phyloP scores from a whole-genome alignment of 257 asterid genomes.

The Primulina eburnea region DNA sequence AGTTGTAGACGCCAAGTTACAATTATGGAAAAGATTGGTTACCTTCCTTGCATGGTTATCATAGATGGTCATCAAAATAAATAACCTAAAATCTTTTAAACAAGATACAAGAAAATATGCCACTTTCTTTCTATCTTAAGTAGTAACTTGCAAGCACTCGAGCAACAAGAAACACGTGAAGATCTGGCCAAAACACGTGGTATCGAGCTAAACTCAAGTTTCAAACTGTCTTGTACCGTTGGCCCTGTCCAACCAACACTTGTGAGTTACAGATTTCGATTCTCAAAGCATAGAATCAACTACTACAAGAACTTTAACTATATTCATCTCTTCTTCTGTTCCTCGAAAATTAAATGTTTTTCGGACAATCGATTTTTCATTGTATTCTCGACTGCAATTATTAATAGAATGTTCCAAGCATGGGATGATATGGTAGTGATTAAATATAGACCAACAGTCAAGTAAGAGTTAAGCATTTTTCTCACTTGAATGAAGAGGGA shows the following conservation, averaged over 20 bases:
- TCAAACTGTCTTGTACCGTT: too few relatives aligned
- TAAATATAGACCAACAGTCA: not conserved
- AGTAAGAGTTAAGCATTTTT: not conserved
- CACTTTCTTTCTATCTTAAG: not conserved
- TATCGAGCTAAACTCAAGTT: too few relatives aligned
- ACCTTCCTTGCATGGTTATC: not conserved
- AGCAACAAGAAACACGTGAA: too few relatives aligned
- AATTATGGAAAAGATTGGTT: not conserved
- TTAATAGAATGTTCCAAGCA: too few relatives aligned
- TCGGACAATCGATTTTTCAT: not conserved
- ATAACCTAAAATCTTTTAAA: not conserved
- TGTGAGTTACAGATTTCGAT: too few relatives aligned
- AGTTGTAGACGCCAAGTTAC: not conserved
- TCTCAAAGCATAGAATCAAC: too few relatives aligned
- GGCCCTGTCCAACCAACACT: too few relatives aligned
- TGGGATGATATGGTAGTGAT: too few relatives aligned
- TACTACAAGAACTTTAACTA: too few relatives aligned
- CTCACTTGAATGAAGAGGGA: slow-evolving; percentile 52
- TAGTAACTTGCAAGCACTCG: not conserved
- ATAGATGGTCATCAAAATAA: not conserved
- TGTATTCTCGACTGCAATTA: not conserved
- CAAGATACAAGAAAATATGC: not conserved
- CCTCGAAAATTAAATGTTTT: not conserved
- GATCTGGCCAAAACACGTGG: too few relatives aligned
- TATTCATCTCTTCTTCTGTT: not conserved